Percentiles rank a stretch among this genome's conserved stretches.
Conservation (phyloP, 306 rosid genomes). For the Fragaria iinumae region DNA sequence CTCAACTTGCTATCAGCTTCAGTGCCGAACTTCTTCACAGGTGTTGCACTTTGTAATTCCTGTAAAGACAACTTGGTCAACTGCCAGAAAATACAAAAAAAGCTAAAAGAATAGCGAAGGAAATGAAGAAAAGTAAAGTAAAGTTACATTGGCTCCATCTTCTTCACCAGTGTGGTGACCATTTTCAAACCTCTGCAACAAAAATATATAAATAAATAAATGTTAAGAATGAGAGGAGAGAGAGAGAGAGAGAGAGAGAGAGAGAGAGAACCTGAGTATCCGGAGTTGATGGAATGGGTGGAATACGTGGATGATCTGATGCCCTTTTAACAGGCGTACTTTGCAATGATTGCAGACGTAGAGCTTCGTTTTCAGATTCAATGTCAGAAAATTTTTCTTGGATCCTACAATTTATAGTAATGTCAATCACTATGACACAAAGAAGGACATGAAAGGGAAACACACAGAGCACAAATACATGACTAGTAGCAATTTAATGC, state of each 20-base stretch:
- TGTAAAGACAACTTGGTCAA: slow-evolving; percentile 35
- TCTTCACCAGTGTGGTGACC: slow-evolving; percentile 78
- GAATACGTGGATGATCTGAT: slow-evolving; percentile 63
- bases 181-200: slow-evolving; percentile 71
- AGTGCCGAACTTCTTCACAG: slow-evolving; percentile 69
- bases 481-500: background rate
- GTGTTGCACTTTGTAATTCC: slow-evolving; percentile 67
- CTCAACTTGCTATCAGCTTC: slow-evolving; percentile 90
- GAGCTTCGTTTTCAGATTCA: slow-evolving; percentile 84
- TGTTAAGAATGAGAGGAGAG: background rate
- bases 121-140: background rate
- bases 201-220: background rate
- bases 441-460: background rate
- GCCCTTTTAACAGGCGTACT: slow-evolving; percentile 55
- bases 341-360: slow-evolving; percentile 65
- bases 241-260: slow-evolving; percentile 9
- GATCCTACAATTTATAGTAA: slow-evolving; percentile 57
- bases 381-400: slow-evolving; percentile 83
- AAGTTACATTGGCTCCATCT: slow-evolving; percentile 53
- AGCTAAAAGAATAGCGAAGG: background rate
- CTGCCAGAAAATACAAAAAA: slow-evolving; percentile 16
- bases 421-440: slow-evolving; percentile 32
- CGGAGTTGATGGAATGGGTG: slow-evolving; percentile 51
- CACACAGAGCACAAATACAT: background rate
- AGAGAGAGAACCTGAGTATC: slow-evolving; percentile 4